Evolutionary conservation across 2,329 filamentous ascomycete genomes (phyloP).

Genomic region (Zasmidium cellare): DNA sequence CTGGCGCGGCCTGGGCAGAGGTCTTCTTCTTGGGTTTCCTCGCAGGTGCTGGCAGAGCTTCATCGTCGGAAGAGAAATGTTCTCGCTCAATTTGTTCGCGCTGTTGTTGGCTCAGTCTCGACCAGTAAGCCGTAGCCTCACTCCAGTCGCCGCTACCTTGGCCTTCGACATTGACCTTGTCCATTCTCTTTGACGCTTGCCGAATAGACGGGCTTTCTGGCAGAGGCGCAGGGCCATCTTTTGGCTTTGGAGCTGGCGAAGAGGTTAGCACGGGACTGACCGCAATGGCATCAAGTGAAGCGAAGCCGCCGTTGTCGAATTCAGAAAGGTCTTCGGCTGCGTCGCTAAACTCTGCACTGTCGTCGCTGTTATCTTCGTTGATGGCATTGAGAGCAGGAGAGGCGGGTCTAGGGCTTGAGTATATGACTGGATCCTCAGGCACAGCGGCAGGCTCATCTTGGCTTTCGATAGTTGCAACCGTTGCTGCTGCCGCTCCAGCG

Average conservation of each 20-base stretch:
- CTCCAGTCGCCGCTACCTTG: constrained; percentile 59
- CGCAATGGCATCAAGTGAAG: constrained; percentile 71
- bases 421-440: constrained; percentile 14
- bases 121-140: constrained; percentile 69
- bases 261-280: constrained; percentile 52
- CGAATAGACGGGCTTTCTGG: constrained; percentile 29
- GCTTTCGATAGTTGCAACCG: constrained; percentile 4
- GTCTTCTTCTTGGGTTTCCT: constrained; percentile 45
- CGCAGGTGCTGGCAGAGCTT: constrained; percentile 20
- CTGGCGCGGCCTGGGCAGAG: constrained; percentile 17
- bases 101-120: constrained; percentile 62
- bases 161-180: constrained; percentile 2
- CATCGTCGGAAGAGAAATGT: constrained; percentile 35
- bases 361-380: constrained; percentile 41
- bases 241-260: constrained; percentile 6
- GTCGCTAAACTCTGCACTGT: constrained; percentile 69
- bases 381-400: constrained; percentile 23
- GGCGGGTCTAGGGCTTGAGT: constrained; percentile 12
- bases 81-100: constrained; percentile 63
- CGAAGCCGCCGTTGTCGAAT: constrained; percentile 65
- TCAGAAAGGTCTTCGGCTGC: constrained; percentile 73
- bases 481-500: constrained; percentile 1
- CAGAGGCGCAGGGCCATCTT: constrained; percentile 11
- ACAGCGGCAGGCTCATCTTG: constrained; percentile 2
- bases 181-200: constrained; percentile 12